Conservation (phyloP, 1,284 basidiomycete species). For the Irpex rosettiformis region DNA sequence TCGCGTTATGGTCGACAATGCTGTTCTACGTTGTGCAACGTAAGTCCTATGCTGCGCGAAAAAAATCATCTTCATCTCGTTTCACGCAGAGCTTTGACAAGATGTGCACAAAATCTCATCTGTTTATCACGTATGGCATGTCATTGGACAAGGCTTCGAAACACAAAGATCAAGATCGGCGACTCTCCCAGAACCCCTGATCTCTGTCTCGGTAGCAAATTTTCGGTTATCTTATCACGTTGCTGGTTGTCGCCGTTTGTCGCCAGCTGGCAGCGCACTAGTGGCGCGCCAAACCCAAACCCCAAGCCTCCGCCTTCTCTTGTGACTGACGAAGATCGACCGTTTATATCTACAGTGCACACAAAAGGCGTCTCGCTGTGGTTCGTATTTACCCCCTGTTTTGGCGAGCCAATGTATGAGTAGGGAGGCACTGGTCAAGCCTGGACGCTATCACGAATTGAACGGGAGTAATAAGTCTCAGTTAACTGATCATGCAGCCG, state of each 20-base stretch:
- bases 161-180: background rate
- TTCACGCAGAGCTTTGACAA: background rate
- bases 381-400: background rate
- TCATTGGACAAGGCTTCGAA: background rate
- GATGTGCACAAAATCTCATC: background rate
- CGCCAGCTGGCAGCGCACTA: conserved; percentile 2
- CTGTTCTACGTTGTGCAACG: background rate
- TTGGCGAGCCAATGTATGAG: background rate
- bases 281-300: background rate
- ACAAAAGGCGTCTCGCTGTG: background rate
- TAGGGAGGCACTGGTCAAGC: background rate
- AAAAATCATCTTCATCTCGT: conserved; percentile 1
- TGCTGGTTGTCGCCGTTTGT: background rate
- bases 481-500: background rate
- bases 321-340: background rate
- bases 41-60: background rate
- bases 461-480: background rate
- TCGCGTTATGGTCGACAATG: background rate
- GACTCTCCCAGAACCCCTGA: background rate
- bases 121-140: background rate
- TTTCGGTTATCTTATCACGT: conserved; percentile 1
- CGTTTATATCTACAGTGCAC: background rate
- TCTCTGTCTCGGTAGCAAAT: conserved; percentile 1
- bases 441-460: background rate
- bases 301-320: background rate